Conservation (phyloP, 2,329 filamentous ascomycete genomes). For the Colletotrichum viniferum region DNA sequence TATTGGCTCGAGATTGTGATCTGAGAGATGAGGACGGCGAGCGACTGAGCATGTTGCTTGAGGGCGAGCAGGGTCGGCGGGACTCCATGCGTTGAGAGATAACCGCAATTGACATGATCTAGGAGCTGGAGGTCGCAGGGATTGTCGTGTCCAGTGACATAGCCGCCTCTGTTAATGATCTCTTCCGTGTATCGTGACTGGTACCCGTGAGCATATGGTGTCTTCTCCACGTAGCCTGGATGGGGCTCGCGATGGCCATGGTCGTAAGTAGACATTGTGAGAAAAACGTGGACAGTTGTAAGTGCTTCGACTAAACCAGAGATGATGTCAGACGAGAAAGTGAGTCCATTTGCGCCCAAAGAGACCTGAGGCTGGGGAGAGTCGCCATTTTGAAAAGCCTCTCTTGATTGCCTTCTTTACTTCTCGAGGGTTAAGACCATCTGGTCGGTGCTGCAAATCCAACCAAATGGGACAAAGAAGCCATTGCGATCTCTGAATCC, state of each 20-base stretch:
- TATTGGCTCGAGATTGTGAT: constrained; percentile 43
- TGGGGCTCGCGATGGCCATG: not conserved
- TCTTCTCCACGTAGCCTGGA: not conserved
- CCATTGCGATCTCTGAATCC: not conserved
- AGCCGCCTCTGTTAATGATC: not conserved
- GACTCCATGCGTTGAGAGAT: constrained; percentile 56
- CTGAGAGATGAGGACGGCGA: constrained; percentile 55
- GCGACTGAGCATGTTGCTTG: constrained; percentile 65
- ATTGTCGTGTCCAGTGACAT: not conserved
- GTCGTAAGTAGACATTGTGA: not conserved
- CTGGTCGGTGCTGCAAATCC: not conserved
- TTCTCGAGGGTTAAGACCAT: not conserved
- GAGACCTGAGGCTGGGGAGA: not conserved
- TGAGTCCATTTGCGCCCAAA: not conserved
- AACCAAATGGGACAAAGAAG: not conserved
- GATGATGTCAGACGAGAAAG: not conserved
- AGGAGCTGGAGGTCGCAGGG: constrained; percentile 28
- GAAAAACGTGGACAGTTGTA: not conserved
- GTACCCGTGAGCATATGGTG: constrained; percentile 14
- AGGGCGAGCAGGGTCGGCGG: constrained; percentile 60
- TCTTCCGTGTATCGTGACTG: constrained; percentile 16
- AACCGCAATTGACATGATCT: constrained; percentile 59
- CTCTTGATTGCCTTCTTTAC: not conserved
- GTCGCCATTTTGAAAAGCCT: not conserved
- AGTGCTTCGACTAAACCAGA: not conserved